These are phyloP conservation scores for Raffaelea ambrosiae DNA, from an alignment of 2,329 filamentous ascomycete species.

Conservation along the genomic window DNA sequence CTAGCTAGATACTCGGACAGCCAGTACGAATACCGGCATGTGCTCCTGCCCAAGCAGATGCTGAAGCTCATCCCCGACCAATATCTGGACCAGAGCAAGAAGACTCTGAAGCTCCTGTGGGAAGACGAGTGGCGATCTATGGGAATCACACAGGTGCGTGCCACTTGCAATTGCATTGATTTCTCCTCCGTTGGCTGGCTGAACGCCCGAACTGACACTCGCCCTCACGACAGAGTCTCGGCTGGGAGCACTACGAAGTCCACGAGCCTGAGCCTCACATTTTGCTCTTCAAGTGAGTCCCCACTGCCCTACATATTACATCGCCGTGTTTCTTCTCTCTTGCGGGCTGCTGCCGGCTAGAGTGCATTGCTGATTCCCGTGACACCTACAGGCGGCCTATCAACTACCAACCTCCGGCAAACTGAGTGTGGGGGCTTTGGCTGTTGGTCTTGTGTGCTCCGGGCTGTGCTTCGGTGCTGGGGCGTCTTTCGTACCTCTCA, in stretches of 20 bases:
- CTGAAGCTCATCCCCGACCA: slow-evolving; percentile 93
- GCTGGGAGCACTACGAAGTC: slow-evolving; percentile 99
- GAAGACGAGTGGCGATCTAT: slow-evolving; percentile 97
- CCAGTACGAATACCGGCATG: slow-evolving; percentile 94
- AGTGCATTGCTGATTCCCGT: not conserved
- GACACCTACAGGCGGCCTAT: slow-evolving; percentile 59
- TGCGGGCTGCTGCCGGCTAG: not conserved
- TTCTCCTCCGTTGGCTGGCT: not conserved
- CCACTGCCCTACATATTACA: no score
- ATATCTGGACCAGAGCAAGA: slow-evolving; percentile 53
- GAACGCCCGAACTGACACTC: no score
- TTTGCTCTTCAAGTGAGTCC: slow-evolving; percentile 87
- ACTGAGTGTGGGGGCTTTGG: slow-evolving; percentile 1
- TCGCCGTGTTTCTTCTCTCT: not conserved
- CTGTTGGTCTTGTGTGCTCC: no score
- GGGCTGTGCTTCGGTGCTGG: no score
- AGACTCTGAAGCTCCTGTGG: slow-evolving; percentile 92
- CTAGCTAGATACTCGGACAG: slow-evolving; percentile 74
- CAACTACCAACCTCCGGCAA: slow-evolving; percentile 65
- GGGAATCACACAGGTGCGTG: slow-evolving; percentile 84
- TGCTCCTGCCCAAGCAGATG: slow-evolving; percentile 97
- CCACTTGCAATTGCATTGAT: not conserved
- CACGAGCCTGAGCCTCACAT: slow-evolving; percentile 99
- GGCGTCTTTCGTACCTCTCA: no score
- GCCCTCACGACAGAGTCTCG: slow-evolving; percentile 63